Evolutionary conservation across 148 eudicot genomes (phyloP).

Genomic region (Cornus florida): DNA sequence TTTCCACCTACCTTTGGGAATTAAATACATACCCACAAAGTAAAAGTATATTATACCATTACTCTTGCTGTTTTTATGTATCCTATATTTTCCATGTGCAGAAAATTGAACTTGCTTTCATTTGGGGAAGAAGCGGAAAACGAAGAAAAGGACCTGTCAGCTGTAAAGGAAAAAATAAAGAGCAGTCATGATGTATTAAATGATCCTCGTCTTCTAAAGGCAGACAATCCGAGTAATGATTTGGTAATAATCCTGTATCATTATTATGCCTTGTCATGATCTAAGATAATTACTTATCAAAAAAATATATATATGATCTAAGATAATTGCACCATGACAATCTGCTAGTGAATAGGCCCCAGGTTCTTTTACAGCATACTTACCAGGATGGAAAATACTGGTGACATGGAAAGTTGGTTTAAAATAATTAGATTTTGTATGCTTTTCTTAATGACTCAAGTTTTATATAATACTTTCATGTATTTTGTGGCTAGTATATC

Average conservation of each 20-base stretch:
- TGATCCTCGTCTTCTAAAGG: constrained; percentile 94
- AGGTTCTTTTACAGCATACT: background rate
- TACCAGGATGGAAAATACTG: background rate
- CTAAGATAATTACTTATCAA: background rate
- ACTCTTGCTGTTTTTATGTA: background rate
- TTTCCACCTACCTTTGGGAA: background rate
- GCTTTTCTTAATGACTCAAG: background rate
- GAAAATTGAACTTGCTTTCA: constrained; percentile 93
- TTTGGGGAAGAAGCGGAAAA: constrained; percentile 99
- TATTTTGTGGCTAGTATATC: background rate
- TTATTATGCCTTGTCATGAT: background rate
- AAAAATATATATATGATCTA: too few relatives aligned
- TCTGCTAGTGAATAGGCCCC: background rate
- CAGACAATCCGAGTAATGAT: constrained; percentile 42
- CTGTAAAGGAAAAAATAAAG: constrained; percentile 72
- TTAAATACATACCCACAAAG: background rate
- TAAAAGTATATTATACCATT: constrained; percentile 1
- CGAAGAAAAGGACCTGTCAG: constrained; percentile 76
- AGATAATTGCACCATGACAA: background rate
- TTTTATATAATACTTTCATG: background rate
- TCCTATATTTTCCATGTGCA: constrained; percentile 20
- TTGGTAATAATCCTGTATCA: constrained; percentile 38
- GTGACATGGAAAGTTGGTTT: background rate
- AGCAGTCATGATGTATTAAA: constrained; percentile 97
- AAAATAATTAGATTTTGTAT: background rate